Percentiles rank a stretch among this genome's conserved stretches.
Conservation (phyloP, 805 yeast species). For the Zygosaccharomyces siamensis region DNA sequence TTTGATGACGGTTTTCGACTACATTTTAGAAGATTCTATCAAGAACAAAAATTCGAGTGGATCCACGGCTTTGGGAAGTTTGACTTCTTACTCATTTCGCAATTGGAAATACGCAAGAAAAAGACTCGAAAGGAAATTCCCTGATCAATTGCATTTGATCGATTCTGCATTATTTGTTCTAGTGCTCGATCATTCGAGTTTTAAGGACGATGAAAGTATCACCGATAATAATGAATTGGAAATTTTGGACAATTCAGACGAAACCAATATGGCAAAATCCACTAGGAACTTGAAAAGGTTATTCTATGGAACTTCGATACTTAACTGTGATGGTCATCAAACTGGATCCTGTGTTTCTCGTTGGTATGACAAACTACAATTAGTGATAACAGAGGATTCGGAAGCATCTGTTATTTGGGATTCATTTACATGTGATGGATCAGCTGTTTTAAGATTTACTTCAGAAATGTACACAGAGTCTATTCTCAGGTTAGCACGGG, state of each 20-base stretch:
- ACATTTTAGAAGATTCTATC: slow-evolving; percentile 65
- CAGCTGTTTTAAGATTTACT: slow-evolving; percentile 80
- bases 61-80: slow-evolving; percentile 65
- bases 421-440: slow-evolving; percentile 89
- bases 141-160: slow-evolving; percentile 41
- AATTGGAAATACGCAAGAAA: slow-evolving; percentile 76
- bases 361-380: slow-evolving; percentile 89
- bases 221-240: slow-evolving; percentile 41
- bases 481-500: slow-evolving; percentile 72
- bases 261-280: slow-evolving; percentile 3
- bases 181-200: slow-evolving; percentile 70
- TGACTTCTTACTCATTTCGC: slow-evolving; percentile 81
- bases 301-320: slow-evolving; percentile 72
- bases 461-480: slow-evolving; percentile 89
- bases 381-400: slow-evolving; percentile 77
- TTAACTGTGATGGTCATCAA: slow-evolving; percentile 73
- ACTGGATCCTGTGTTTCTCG: slow-evolving; percentile 89
- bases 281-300: slow-evolving; percentile 51
- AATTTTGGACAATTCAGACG: background rate
- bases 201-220: slow-evolving; percentile 51
- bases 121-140: slow-evolving; percentile 38
- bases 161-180: slow-evolving; percentile 79
- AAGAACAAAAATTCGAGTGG: slow-evolving; percentile 58
- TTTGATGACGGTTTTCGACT: slow-evolving; percentile 57
- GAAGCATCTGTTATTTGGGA: slow-evolving; percentile 91